phyloP scores from a whole-genome alignment of 1,284 basidiomycete species.

The Papiliotrema fonsecae region DNA sequence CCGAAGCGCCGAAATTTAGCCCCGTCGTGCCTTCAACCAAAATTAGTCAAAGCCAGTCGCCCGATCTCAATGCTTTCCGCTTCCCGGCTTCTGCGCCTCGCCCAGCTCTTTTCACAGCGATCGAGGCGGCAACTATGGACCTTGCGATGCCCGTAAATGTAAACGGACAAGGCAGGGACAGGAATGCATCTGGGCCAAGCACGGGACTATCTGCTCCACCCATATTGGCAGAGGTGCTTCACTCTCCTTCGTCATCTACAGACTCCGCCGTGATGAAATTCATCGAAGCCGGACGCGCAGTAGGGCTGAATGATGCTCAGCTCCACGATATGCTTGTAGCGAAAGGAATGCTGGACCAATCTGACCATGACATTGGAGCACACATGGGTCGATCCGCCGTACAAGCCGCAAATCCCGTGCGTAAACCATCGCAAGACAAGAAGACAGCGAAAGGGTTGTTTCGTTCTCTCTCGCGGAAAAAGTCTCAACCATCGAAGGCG shows the following conservation, averaged over 20 bases:
- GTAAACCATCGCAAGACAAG: not conserved
- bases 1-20: too few species aligned
- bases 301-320: conserved; percentile 33
- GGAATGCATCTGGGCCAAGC: too few species aligned
- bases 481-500: conserved; percentile 3
- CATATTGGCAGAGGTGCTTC: too few species aligned
- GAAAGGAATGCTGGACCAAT: conserved; percentile 18
- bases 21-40: too few species aligned
- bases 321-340: conserved; percentile 32
- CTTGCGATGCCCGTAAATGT: conserved; percentile 15
- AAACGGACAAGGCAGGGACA: conserved; percentile 8
- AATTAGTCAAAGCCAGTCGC: not conserved
- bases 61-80: conserved; percentile 20
- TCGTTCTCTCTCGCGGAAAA: conserved; percentile 22
- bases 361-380: too few species aligned
- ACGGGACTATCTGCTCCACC: too few species aligned
- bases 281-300: conserved; percentile 33
- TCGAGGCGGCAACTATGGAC: conserved; percentile 10
- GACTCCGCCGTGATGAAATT: conserved; percentile 32
- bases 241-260: conserved; percentile 17
- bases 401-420: not conserved
- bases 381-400: conserved; percentile 1
- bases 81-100: too few species aligned
- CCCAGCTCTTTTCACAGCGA: too few species aligned
- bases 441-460: conserved; percentile 18